Conservation (phyloP, 2,329 filamentous ascomycete genomes). For the Rachicladosporium sp. region DNA sequence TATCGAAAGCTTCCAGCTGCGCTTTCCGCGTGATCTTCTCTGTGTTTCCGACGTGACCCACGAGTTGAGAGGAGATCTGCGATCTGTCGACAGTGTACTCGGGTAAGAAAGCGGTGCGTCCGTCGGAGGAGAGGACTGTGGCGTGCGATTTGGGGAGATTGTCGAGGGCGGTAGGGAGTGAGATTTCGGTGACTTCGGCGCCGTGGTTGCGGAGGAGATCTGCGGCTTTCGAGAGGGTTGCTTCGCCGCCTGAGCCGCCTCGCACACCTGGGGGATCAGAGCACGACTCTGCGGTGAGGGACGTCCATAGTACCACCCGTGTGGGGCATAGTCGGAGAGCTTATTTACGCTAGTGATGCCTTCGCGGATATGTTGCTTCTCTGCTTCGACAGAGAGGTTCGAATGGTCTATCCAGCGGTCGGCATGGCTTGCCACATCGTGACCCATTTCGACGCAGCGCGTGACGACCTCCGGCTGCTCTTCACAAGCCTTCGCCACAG, state of each 20-base stretch:
- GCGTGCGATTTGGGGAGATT: conserved; percentile 41
- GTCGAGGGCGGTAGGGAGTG: conserved; percentile 39
- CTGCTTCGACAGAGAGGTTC: conserved; percentile 33
- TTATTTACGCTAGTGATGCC: conserved; percentile 30
- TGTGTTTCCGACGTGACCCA: conserved; percentile 40
- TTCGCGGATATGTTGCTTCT: conserved; percentile 36
- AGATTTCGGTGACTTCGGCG: conserved; percentile 44
- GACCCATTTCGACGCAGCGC: conserved; percentile 37
- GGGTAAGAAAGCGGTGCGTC: conserved; percentile 39
- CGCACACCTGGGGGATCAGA: conserved; percentile 38
- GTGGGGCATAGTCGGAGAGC: conserved; percentile 34
- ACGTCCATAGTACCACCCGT: conserved; percentile 41
- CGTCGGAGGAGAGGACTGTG: conserved; percentile 40
- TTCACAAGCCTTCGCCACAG: conserved; percentile 38
- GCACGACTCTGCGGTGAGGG: conserved; percentile 33
- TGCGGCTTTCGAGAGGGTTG: conserved; percentile 25
- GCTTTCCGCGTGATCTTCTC: conserved; percentile 30
- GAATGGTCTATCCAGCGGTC: conserved; percentile 43
- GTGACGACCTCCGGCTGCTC: conserved; percentile 35
- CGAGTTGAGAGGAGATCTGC: conserved; percentile 34
- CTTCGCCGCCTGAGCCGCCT: conserved; percentile 28
- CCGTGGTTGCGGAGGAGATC: conserved; percentile 32
- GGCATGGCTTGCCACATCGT: conserved; percentile 39
- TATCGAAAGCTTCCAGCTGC: conserved; percentile 44
- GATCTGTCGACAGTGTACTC: conserved; percentile 40